A percentile compares a stretch with the other conserved stretches of the same genome.
Evolutionary conservation across 768 basidiomycete genomes (phyloP).

Genomic region (Boletus barrowsii): DNA sequence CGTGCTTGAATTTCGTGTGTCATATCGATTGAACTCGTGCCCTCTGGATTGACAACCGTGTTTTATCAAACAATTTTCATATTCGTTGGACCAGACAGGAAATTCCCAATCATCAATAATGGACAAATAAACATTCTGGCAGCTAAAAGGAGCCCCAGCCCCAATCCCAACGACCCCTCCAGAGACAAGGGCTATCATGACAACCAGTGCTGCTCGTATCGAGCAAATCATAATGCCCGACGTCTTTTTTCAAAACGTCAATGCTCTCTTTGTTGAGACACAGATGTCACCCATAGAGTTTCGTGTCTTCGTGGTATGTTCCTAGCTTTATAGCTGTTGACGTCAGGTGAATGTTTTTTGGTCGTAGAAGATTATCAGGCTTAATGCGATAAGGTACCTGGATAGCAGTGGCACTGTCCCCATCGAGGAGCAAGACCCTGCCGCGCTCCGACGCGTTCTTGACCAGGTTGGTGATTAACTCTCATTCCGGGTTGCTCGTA

Average conservation of each 20-base stretch:
- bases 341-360: neutral
- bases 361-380: conserved; percentile 2
- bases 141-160: neutral
- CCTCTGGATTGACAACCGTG: too few relatives aligned
- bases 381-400: neutral
- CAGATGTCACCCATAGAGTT: conserved; percentile 1
- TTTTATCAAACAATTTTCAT: too few relatives aligned
- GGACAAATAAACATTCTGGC: too few relatives aligned
- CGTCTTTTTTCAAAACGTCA: neutral
- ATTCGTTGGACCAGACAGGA: too few relatives aligned
- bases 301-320: conserved; percentile 5
- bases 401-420: neutral
- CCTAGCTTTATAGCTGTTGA: neutral
- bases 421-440: conserved; percentile 12
- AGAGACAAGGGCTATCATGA: neutral
- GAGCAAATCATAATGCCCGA: conserved; percentile 13
- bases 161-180: neutral
- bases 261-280: neutral
- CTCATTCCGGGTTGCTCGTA: neutral
- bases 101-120: too few relatives aligned
- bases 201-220: neutral
- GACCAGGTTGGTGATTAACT: conserved; percentile 8
- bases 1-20: too few relatives aligned
- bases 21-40: too few relatives aligned
- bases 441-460: conserved; percentile 9